A percentile compares a stretch with the other conserved stretches of the same genome.
These are phyloP conservation scores for Brasilioporus rufonigricans DNA, from an alignment of 768 basidiomycete genomes.

Conservation along the genomic window DNA sequence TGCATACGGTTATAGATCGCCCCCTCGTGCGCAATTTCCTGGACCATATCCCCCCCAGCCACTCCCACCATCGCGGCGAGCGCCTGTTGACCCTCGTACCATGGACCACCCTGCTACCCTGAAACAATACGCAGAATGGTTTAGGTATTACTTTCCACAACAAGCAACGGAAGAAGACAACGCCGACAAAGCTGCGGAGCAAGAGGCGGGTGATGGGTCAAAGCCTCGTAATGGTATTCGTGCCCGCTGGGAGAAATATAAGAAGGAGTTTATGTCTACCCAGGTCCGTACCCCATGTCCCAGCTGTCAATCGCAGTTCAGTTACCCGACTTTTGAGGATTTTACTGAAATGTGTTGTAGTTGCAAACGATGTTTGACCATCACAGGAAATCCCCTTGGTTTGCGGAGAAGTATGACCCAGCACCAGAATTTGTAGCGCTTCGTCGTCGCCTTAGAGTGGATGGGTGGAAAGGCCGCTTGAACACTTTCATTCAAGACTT, in stretches of 20 bases:
- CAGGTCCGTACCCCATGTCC: slow-evolving; percentile 65
- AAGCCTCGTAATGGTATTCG: slow-evolving; percentile 85
- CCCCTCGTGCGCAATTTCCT: slow-evolving; percentile 54
- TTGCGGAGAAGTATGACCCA: slow-evolving; percentile 92
- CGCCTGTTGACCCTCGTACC: slow-evolving; percentile 76
- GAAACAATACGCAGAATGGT: slow-evolving; percentile 89
- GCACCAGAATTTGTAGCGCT: slow-evolving; percentile 64
- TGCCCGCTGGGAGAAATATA: slow-evolving; percentile 88
- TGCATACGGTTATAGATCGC: slow-evolving; percentile 59
- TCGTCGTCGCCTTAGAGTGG: slow-evolving; percentile 75
- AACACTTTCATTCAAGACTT: slow-evolving; percentile 76
- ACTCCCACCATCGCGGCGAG: slow-evolving; percentile 51
- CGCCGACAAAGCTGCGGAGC: slow-evolving; percentile 80
- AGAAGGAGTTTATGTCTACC: slow-evolving; percentile 81
- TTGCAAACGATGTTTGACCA: slow-evolving; percentile 95
- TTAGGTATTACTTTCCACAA: slow-evolving; percentile 70
- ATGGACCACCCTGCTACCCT: slow-evolving; percentile 79
- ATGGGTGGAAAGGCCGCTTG: slow-evolving; percentile 78
- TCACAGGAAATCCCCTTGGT: slow-evolving; percentile 96
- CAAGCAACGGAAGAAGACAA: slow-evolving; percentile 81
- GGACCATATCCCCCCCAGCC: slow-evolving; percentile 38
- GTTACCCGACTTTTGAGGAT: slow-evolving; percentile 8
- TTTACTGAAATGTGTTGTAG: slow-evolving; percentile 52
- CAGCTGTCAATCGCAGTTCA: slow-evolving; percentile 5
- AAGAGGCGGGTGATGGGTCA: slow-evolving; percentile 76